Evolutionary conservation across 305 asterid genomes (phyloP), one percentile per base, ranked within the genome.

Genomic region (Fraxinus paxiana): DNA sequence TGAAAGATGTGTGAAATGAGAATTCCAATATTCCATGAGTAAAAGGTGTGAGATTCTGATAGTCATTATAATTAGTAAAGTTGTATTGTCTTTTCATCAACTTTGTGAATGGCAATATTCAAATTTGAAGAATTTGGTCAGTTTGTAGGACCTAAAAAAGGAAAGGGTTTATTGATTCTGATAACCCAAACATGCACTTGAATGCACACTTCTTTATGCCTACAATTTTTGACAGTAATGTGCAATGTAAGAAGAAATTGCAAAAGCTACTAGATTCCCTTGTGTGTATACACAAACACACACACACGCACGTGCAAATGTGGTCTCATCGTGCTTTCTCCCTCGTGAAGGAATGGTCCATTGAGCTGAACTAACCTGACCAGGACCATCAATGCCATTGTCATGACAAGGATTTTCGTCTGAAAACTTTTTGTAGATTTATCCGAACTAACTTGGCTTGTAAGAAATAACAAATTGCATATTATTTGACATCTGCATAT

Each of bases 81-180:
- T 51, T 33, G 73, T n/a, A 3, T 4, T 33, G 35, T 41, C 77
- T 69, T 79, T 48, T 83, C 48, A 61, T 6, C 28, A 33, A 59
- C 70, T 59, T 59, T 20, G 30, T 59, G 15, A 80, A 73, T 33
- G 80, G 80, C 70, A 59, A 75, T 59, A 75, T 79, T 74, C 56
- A 56, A 51, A 41, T 7, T 59, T 73, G 77, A 28, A 72, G 75
- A 46, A 77, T 79, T 74, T 69, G 75, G 71, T 61, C 41, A 61
- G 75, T 82, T 81, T 38, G 20, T 35, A 18, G 18, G 54, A 6
- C 26, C 34, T 13, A 79, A 77, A 28, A 82, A 77, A 69, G 31
- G 41, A 82, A 78, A 75, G 82, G 74, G 65, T 81, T 78, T 83
- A 77, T 69, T 48, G 69, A 83, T 69, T 77, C 79, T 71, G 63